A percentile compares a stretch with the other conserved stretches of the same genome.
phyloP scores from a whole-genome alignment of 2,329 filamentous ascomycete species.

The Penicillium freii region DNA sequence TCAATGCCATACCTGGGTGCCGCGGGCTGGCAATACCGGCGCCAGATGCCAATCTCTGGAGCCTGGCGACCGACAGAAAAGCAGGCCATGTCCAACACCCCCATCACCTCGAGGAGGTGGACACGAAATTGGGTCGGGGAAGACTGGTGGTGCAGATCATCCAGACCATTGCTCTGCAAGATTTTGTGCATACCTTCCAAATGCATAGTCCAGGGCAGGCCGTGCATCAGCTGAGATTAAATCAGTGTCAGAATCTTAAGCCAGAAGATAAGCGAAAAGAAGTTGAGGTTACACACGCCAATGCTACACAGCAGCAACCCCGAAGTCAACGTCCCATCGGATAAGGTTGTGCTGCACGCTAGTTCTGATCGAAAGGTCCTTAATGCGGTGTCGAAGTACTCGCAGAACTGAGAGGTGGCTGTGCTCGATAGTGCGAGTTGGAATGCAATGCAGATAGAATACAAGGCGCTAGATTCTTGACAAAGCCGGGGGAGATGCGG shows the following conservation, averaged over 20 bases:
- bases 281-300: conserved; percentile 23
- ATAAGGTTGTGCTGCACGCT: conserved; percentile 20
- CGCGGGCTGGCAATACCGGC: conserved; percentile 23
- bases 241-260: conserved; percentile 1
- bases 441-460: conserved; percentile 30
- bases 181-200: conserved; percentile 35
- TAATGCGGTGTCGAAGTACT: conserved; percentile 30
- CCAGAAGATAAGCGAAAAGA: not conserved
- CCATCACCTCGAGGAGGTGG: conserved; percentile 34
- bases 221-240: conserved; percentile 27
- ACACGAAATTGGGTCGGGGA: conserved; percentile 18
- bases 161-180: conserved; percentile 20
- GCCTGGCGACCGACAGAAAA: conserved; percentile 28
- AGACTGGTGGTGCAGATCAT: not conserved
- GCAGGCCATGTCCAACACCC: conserved; percentile 32
- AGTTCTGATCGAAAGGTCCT: conserved; percentile 30
- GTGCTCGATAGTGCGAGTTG: conserved; percentile 24
- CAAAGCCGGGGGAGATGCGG: conserved; percentile 23
- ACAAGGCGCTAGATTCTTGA: conserved; percentile 29
- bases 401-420: conserved; percentile 22
- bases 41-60: conserved; percentile 29
- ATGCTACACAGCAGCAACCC: conserved; percentile 34
- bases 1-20: conserved; percentile 19
- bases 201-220: conserved; percentile 33
- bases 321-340: conserved; percentile 31